Evolutionary conservation across 106 monocot genomes (phyloP), one percentile per base, ranked within the genome.

Genomic region (Ottelia alismoides): DNA sequence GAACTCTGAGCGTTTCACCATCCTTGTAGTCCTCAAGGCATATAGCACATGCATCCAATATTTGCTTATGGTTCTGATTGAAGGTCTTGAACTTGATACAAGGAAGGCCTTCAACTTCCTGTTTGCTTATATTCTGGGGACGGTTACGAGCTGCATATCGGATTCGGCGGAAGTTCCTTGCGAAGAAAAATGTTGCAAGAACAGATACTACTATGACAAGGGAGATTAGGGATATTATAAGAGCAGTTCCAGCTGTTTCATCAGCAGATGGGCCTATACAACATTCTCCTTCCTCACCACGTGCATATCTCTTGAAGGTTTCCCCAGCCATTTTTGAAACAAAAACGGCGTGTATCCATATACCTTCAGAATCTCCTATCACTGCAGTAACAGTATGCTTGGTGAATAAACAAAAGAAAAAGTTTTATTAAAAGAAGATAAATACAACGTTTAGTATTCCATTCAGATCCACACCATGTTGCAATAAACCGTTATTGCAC

Each of bases 271-370:
- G 75, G 44, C 72, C 79, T 68, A 93, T 78, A 55, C 89, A 90
- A 40, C 87, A 93, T 53, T 88, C 80, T 2, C 73, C 75, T 27
- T 69, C 77, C 59, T 79, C 69, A 16, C 67, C 77, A 56, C 63
- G 62, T n/a, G 87, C 55, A 65, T 68, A 80, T 32, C 70, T 80
- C 55, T 76, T 80, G 32, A 93, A 55, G 18, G 70, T 87, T 46
- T 84, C 79, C n/a, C 93, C 93, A 3, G 87, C 79, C 75, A 78
- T 71, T 64, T 78, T 88, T 70, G 93, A 93, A 68, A 93, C 80
- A 63, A 93, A 93, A 11, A 84, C 66, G 16, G 93, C 93, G 60
- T 83, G 83, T 51, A 81, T 76, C 57, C 69, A 70, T 60, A 93
- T 80, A 53, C 83, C 93, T 10, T 53, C 40, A 18, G 93, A 45